Percentiles rank a stretch among this genome's conserved stretches.
phyloP scores from a whole-genome alignment of 1,139 yeast genomes.

The Sugiyamaella paludigena region DNA sequence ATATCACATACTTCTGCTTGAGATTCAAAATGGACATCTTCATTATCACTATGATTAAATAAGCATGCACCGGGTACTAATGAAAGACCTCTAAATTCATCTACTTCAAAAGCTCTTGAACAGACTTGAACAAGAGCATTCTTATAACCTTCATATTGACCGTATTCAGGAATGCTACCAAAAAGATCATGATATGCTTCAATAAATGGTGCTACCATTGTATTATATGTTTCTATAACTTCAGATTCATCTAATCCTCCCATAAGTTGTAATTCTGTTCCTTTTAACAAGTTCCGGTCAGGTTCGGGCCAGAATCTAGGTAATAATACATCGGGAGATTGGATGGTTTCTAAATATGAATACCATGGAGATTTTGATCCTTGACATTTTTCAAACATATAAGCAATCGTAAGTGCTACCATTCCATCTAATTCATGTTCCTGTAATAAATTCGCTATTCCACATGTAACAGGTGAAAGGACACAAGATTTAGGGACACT shows the following conservation, averaged over 20 bases:
- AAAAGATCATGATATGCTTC: conserved; percentile 27
- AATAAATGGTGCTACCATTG: conserved; percentile 38
- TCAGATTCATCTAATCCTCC: conserved; percentile 64
- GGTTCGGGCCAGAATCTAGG: conserved; percentile 62
- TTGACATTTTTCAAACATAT: conserved; percentile 61
- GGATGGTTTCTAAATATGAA: conserved; percentile 58
- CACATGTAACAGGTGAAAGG: conserved; percentile 43
- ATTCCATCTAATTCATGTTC: conserved; percentile 65
- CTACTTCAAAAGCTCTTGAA: conserved; percentile 79
- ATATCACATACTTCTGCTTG: conserved; percentile 64
- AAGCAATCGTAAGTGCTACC: conserved; percentile 64
- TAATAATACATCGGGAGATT: conserved; percentile 39
- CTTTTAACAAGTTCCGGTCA: conserved; percentile 49
- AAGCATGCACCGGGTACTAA: conserved; percentile 90
- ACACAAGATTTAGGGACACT: conserved; percentile 35
- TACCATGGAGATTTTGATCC: conserved; percentile 73
- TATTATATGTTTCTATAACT: conserved; percentile 52
- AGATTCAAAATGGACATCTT: conserved; percentile 72
- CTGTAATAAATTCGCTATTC: conserved; percentile 61
- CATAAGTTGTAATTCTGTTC: conserved; percentile 66
- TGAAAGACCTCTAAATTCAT: conserved; percentile 67
- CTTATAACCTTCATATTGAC: conserved; percentile 33
- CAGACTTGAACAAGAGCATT: conserved; percentile 48
- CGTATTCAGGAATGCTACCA: conserved; percentile 24
- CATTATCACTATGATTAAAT: conserved; percentile 65